Base-by-base conservation (phyloP, 345 rosid genomes). In the Brassica carinata region DNA sequence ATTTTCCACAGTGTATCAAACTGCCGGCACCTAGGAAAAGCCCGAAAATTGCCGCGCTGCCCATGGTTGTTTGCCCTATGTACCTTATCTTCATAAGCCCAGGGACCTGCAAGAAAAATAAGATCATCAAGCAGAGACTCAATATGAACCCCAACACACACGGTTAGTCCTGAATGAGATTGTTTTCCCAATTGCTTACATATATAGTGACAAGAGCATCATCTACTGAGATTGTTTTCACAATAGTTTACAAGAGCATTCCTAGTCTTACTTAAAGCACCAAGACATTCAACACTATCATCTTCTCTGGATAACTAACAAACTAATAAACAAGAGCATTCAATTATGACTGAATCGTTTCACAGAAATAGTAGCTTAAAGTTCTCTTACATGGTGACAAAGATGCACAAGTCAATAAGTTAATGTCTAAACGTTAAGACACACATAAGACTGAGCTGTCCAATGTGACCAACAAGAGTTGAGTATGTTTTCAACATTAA, bases 1-100 rank as follows among this genome's bases (percentile, higher is more conserved):
- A 85, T 74, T 87, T 91, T 67, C 96, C 96, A 81, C 96, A 92
- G 75, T 89, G 97, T 84, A 92, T 92, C 87, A 91, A 86, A 83
- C 96, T 90, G 40, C 97, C 97, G 0, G 94, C 97, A 57, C 96
- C 97, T 77, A 95, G 83, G 86, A 95, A 95, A 59, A 95, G 98
- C 76, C 99, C 99, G 70, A 93, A 95, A 73, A 95, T 84, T 5
- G 99, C 99, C 3, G 98, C 98, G 57, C 96, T 93, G 2, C 96
- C 94, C 0, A 95, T 31, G 15, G 99, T 95, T 8, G 99, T 88
- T 85, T 91, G 98, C 23, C 98, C 99, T 45, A 95, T 88, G 78
- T 89, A 83, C 84, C 98, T 90, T 6, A 93, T 85, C 89, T 95
- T 95, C 85, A 91, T 72, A 55, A 92, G 88, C 57, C 97, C 96